A percentile compares a stretch with the other conserved stretches of the same genome.
Evolutionary conservation across 1,139 yeast species (phyloP).

Genomic region (Zygoascus hellenicus): DNA sequence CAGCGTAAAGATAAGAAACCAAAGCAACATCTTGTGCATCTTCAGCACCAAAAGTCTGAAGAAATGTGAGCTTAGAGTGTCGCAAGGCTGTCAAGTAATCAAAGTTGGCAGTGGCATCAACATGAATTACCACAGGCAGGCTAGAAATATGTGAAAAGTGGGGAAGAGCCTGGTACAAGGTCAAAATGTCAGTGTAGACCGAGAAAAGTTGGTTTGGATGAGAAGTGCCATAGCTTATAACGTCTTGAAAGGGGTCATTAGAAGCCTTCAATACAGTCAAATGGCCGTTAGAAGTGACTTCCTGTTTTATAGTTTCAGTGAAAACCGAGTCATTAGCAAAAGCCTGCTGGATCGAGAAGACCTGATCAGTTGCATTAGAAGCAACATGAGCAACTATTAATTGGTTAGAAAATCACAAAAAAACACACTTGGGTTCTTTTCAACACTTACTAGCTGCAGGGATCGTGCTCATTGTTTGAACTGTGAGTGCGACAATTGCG

Average conservation of each 20-base stretch:
- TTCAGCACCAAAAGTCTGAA: conserved; percentile 55
- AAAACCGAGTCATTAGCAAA: conserved; percentile 38
- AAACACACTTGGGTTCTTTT: neutral
- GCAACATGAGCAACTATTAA: conserved; percentile 27
- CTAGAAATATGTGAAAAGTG: conserved; percentile 45
- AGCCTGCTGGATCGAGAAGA: conserved; percentile 45
- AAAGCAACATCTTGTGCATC: conserved; percentile 51
- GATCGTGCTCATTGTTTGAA: neutral
- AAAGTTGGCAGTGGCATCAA: conserved; percentile 47
- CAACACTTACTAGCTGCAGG: neutral
- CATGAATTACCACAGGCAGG: conserved; percentile 53
- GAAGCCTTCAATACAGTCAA: conserved; percentile 40
- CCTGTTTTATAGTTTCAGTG: neutral
- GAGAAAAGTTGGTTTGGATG: conserved; percentile 18
- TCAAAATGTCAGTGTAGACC: conserved; percentile 45
- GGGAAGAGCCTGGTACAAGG: conserved; percentile 57
- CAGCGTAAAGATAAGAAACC: conserved; percentile 54
- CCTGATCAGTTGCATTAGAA: conserved; percentile 32
- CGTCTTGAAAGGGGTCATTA: conserved; percentile 50
- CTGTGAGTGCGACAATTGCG: neutral
- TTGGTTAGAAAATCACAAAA: conserved; percentile 14
- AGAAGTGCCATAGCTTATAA: conserved; percentile 29
- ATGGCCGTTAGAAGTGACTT: conserved; percentile 13
- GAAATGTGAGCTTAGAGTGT: conserved; percentile 57
- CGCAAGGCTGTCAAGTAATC: conserved; percentile 49